A percentile compares a stretch with the other conserved stretches of the same genome.
Conservation (phyloP, 140 eudicot species). For the Oenanthe javanica region DNA sequence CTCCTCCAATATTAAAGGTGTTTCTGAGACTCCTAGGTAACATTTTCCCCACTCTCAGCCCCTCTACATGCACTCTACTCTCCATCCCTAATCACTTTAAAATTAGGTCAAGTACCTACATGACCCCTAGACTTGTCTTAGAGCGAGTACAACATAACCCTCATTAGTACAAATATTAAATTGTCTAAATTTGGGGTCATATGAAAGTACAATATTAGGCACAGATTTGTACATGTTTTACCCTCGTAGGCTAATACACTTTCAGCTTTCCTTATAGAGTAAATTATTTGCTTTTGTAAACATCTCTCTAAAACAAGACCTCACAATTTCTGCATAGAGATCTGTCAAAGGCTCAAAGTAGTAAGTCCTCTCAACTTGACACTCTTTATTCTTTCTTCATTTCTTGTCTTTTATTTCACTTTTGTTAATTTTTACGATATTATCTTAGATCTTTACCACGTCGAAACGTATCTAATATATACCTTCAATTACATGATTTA, state of each 20-base stretch:
- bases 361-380: conserved; percentile 10
- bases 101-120: neutral
- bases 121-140: neutral
- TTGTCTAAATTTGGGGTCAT: too few relatives aligned
- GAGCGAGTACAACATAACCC: too few relatives aligned
- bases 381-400: neutral
- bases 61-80: neutral
- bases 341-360: conserved; percentile 16
- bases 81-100: neutral
- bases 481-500: too few relatives aligned
- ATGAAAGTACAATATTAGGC: neutral
- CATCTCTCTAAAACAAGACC: neutral
- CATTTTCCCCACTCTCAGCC: neutral
- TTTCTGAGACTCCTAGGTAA: neutral
- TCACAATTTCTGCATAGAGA: neutral
- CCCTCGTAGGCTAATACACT: neutral
- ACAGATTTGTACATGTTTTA: conserved; percentile 3
- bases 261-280: conserved; percentile 1
- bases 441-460: neutral
- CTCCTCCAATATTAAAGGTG: neutral
- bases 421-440: conserved; percentile 1
- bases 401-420: conserved; percentile 5
- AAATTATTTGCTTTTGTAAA: neutral
- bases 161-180: too few relatives aligned
- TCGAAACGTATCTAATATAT: too few relatives aligned